Conservation (phyloP, 2,329 filamentous ascomycete genomes). For the Colletotrichum sojae region DNA sequence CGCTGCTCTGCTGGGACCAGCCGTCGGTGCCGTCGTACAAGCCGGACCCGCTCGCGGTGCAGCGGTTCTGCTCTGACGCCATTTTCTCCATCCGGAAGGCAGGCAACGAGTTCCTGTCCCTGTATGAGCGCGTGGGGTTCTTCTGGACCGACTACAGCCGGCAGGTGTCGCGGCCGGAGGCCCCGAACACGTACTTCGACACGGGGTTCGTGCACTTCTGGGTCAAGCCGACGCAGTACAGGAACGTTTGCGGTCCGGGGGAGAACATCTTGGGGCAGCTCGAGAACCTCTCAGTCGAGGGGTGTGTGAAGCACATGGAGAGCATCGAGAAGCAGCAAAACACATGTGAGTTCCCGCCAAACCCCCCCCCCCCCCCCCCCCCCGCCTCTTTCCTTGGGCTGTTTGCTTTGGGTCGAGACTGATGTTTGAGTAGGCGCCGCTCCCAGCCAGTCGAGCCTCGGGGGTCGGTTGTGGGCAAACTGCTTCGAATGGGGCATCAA, state of each 20-base stretch:
- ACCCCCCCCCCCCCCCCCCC: too few species aligned
- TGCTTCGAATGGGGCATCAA: slow-evolving; percentile 38
- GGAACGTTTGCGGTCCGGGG: background rate
- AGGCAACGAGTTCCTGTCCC: slow-evolving; percentile 1
- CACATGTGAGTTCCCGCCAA: slow-evolving; percentile 12
- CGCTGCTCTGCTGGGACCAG: slow-evolving; percentile 23
- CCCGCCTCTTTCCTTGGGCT: too few species aligned
- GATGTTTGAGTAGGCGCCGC: slow-evolving; percentile 15
- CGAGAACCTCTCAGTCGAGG: background rate
- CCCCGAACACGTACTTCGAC: background rate
- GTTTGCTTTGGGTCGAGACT: background rate
- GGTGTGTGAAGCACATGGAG: slow-evolving; percentile 6
- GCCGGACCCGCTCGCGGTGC: background rate
- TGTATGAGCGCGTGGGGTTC: slow-evolving; percentile 1
- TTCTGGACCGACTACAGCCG: slow-evolving; percentile 36
- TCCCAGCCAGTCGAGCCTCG: background rate
- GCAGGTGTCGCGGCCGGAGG: background rate
- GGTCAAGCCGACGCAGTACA: slow-evolving; percentile 18
- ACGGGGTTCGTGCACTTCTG: slow-evolving; percentile 30
- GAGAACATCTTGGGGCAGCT: slow-evolving; percentile 2
- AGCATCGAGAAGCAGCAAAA: slow-evolving; percentile 12
- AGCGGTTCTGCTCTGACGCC: slow-evolving; percentile 17
- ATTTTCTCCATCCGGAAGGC: background rate
- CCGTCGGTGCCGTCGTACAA: slow-evolving; percentile 15
- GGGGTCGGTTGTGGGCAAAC: slow-evolving; percentile 23